A percentile compares a stretch with the other conserved stretches of the same genome.
These are phyloP conservation scores for Tricholoma saponaceum DNA, from an alignment of 768 basidiomycete species.

Conservation along the genomic window DNA sequence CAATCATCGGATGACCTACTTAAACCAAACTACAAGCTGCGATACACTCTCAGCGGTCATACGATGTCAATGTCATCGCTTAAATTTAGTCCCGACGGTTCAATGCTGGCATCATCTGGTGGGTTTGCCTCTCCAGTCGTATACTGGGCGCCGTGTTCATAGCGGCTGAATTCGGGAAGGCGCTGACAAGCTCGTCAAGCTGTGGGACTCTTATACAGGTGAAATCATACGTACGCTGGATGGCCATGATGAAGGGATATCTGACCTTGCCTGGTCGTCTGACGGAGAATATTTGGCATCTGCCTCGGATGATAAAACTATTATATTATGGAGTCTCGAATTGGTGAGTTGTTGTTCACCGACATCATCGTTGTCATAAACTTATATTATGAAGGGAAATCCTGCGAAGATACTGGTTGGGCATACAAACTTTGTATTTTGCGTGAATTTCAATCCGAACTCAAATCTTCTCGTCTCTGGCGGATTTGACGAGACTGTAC, in stretches of 20 bases:
- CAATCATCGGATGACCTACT: slow-evolving; percentile 3
- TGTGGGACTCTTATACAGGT: slow-evolving; percentile 75
- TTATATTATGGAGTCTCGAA: slow-evolving; percentile 81
- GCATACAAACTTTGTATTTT: slow-evolving; percentile 94
- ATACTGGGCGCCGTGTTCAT: slow-evolving; percentile 15
- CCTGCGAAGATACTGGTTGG: slow-evolving; percentile 67
- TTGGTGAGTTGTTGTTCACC: slow-evolving; percentile 32
- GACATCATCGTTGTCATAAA: slow-evolving; percentile 2
- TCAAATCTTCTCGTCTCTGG: slow-evolving; percentile 92
- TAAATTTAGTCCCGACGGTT: slow-evolving; percentile 87
- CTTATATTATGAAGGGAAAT: slow-evolving; percentile 47
- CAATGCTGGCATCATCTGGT: slow-evolving; percentile 82
- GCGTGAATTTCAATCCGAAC: slow-evolving; percentile 86
- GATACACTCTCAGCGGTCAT: slow-evolving; percentile 76
- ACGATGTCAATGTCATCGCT: slow-evolving; percentile 76
- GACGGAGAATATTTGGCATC: slow-evolving; percentile 84
- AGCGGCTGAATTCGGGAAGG: slow-evolving; percentile 47
- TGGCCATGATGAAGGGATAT: slow-evolving; percentile 81
- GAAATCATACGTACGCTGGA: slow-evolving; percentile 67
- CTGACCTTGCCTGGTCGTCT: slow-evolving; percentile 85
- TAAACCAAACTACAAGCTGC: slow-evolving; percentile 52
- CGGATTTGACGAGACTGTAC: slow-evolving; percentile 92
- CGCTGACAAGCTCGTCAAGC: slow-evolving; percentile 77
- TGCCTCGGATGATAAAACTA: slow-evolving; percentile 90
- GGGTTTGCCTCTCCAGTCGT: slow-evolving; percentile 23